phyloP scores from a whole-genome alignment of 192 early-diverging fungal genomes.

The Podila verticillata region DNA sequence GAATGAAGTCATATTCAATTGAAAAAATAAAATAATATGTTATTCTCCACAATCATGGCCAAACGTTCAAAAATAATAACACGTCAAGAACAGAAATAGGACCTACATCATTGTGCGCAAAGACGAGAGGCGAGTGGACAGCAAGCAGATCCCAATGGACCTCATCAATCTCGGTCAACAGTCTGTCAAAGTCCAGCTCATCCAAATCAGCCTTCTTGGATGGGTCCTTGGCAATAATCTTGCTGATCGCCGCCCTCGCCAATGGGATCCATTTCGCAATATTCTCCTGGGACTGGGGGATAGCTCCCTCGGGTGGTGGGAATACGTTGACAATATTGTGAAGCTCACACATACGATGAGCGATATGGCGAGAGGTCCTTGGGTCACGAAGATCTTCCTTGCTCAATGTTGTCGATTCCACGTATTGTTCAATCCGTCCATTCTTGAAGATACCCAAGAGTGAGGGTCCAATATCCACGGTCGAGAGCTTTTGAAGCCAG shows the following conservation, averaged over 20 bases:
- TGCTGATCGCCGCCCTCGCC: constrained; percentile 45
- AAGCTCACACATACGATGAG: constrained; percentile 71
- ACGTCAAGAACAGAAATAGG: no score
- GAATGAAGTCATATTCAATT: constrained; percentile 4
- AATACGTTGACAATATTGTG: constrained; percentile 76
- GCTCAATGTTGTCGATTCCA: constrained; percentile 77
- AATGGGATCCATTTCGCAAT: constrained; percentile 70
- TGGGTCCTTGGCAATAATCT: constrained; percentile 30
- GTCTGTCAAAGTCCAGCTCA: constrained; percentile 55
- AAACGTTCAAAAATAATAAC: no score
- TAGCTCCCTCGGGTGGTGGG: constrained; percentile 54
- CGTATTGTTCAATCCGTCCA: constrained; percentile 86
- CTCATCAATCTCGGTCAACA: constrained; percentile 61
- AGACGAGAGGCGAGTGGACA: constrained; percentile 75
- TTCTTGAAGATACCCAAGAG: constrained; percentile 84
- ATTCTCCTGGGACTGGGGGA: constrained; percentile 75
- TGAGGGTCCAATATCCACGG: constrained; percentile 75
- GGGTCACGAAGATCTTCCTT: constrained; percentile 74
- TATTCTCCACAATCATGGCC: background rate
- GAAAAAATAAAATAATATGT: background rate
- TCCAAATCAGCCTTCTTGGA: constrained; percentile 28
- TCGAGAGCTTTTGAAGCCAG: constrained; percentile 78
- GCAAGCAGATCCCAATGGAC: constrained; percentile 47
- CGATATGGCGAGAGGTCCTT: constrained; percentile 74
- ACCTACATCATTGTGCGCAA: constrained; percentile 88